Percentiles rank a stretch among this genome's conserved stretches.
Evolutionary conservation across 495 filamentous ascomycete genomes (phyloP).

Genomic region (Penicillium goetzii): DNA sequence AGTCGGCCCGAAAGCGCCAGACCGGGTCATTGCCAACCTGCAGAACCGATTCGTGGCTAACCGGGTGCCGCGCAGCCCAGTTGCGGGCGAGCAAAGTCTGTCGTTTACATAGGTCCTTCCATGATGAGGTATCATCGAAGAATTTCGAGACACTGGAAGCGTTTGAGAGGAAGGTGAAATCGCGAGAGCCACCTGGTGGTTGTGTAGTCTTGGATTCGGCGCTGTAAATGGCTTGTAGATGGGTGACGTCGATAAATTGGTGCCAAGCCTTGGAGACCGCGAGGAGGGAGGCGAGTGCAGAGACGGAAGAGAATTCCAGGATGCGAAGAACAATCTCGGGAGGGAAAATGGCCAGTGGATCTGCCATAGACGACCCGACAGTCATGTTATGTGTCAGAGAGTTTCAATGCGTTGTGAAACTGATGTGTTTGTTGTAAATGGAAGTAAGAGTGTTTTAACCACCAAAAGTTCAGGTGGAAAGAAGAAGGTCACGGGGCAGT

Average conservation of each 20-base stretch:
- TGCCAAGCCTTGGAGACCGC: conserved; percentile 45
- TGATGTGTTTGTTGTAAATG: too few relatives aligned
- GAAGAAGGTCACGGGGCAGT: not conserved
- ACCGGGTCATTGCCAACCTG: conserved; percentile 45
- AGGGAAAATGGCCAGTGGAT: conserved; percentile 40
- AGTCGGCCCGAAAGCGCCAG: conserved; percentile 46
- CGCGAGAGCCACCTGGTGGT: conserved; percentile 25
- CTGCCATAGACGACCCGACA: conserved; percentile 15
- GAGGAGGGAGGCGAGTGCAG: conserved; percentile 40
- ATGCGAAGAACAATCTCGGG: conserved; percentile 45
- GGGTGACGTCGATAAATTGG: conserved; percentile 45
- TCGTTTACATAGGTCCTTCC: conserved; percentile 45
- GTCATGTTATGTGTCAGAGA: not conserved
- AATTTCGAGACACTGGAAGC: conserved; percentile 28
- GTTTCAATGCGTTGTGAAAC: not conserved
- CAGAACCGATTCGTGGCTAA: conserved; percentile 38
- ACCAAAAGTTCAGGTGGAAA: too few relatives aligned
- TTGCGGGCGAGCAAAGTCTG: conserved; percentile 42
- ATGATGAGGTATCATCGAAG: conserved; percentile 35
- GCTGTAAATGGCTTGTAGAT: conserved; percentile 45
- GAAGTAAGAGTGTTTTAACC: not conserved
- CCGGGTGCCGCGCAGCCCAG: conserved; percentile 35
- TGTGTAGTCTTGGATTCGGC: conserved; percentile 35
- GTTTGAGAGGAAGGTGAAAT: conserved; percentile 30
- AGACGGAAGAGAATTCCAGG: conserved; percentile 39